These are phyloP conservation scores for Cerioporus squamosus DNA, from an alignment of 1,284 basidiomycete genomes.

Conservation along the genomic window DNA sequence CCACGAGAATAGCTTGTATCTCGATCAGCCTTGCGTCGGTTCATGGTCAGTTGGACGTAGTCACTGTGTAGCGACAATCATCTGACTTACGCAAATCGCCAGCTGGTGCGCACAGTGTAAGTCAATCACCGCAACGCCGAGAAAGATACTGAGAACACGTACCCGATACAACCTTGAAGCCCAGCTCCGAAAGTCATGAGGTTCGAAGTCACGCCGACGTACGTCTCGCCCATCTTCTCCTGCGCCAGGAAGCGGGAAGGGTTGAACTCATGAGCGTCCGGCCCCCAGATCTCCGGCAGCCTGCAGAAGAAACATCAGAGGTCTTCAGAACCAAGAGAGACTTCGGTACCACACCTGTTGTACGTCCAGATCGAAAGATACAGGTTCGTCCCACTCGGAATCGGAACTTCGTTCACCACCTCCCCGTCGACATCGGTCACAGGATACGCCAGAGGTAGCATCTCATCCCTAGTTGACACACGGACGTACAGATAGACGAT, in stretches of 20 bases:
- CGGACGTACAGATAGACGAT: slow-evolving; percentile 31
- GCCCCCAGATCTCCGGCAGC: slow-evolving; percentile 52
- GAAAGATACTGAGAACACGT: too few relatives aligned
- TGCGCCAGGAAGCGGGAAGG: slow-evolving; percentile 55
- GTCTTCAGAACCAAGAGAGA: neutral
- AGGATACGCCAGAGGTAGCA: slow-evolving; percentile 37
- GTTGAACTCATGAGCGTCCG: slow-evolving; percentile 55
- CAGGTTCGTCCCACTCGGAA: slow-evolving; percentile 40
- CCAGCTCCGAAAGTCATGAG: slow-evolving; percentile 39
- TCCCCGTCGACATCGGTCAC: slow-evolving; percentile 32
- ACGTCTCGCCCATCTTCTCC: slow-evolving; percentile 45
- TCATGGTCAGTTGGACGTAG: neutral
- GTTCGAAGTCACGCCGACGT: slow-evolving; percentile 55
- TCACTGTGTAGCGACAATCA: too few relatives aligned
- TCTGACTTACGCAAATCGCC: slow-evolving; percentile 50
- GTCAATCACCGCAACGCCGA: too few relatives aligned
- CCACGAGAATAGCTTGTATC: slow-evolving; percentile 54
- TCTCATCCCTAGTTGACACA: slow-evolving; percentile 33
- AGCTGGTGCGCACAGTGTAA: slow-evolving; percentile 24
- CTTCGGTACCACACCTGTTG: slow-evolving; percentile 34
- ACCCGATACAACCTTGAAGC: slow-evolving; percentile 25
- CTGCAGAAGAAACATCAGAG: neutral
- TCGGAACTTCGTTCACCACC: slow-evolving; percentile 37
- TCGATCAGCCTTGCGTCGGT: slow-evolving; percentile 44
- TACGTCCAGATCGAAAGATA: slow-evolving; percentile 41